A percentile compares a stretch with the other conserved stretches of the same genome.
Conservation (phyloP, 2,329 filamentous ascomycete species). For the Trichoderma guizhouense region DNA sequence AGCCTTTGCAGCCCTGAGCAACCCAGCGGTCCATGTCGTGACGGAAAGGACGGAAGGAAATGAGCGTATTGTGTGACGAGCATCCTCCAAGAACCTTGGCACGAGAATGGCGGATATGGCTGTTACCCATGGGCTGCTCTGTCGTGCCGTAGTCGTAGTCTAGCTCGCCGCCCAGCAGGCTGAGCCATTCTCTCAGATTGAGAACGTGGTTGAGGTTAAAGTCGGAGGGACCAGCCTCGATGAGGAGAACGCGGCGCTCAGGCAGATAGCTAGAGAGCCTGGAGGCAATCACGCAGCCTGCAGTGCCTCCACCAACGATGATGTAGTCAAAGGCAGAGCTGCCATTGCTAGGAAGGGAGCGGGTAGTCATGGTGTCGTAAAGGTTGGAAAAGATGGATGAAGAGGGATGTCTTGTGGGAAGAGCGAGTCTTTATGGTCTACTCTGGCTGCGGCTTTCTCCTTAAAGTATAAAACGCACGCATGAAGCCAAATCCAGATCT, state of each 20-base stretch:
- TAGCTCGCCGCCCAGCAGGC: conserved; percentile 77
- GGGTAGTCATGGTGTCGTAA: conserved; percentile 59
- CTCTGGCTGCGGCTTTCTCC: neutral
- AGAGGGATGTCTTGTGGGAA: neutral
- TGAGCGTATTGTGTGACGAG: conserved; percentile 90
- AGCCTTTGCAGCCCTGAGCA: conserved; percentile 74
- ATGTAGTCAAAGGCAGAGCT: conserved; percentile 76
- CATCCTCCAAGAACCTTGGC: conserved; percentile 91
- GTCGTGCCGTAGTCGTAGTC: conserved; percentile 90
- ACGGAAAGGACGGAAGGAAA: conserved; percentile 87
- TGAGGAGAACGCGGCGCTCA: conserved; percentile 73
- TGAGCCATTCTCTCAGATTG: conserved; percentile 82
- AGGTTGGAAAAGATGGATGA: neutral
- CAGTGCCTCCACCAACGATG: conserved; percentile 80
- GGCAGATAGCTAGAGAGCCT: conserved; percentile 80
- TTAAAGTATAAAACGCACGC: neutral
- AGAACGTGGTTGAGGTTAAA: conserved; percentile 85
- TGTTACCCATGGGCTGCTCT: conserved; percentile 90
- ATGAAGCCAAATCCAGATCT: neutral
- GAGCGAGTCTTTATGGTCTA: neutral
- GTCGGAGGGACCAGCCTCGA: conserved; percentile 87
- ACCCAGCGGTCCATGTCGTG: conserved; percentile 87
- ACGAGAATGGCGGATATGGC: conserved; percentile 84
- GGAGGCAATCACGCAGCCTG: conserved; percentile 79
- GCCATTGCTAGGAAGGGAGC: conserved; percentile 60